These are phyloP conservation scores for Pichia sp. DNA, from an alignment of 1,139 yeast species.

Conservation along the genomic window DNA sequence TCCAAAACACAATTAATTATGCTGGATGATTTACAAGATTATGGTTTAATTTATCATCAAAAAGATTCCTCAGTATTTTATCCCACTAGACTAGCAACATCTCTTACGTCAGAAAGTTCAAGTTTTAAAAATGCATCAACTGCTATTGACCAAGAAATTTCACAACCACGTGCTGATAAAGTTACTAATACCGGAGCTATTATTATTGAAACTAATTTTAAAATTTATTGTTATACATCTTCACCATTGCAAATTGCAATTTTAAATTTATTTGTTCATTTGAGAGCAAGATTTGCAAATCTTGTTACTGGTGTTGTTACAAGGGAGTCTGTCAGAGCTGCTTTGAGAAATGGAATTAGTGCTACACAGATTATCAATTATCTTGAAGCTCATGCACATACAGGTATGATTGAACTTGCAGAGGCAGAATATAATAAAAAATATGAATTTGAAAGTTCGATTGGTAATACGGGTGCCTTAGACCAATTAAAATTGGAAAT, in stretches of 20 bases:
- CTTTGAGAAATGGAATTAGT: constrained; percentile 82
- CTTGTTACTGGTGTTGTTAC: constrained; percentile 93
- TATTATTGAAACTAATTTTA: constrained; percentile 89
- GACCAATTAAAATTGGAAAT: constrained; percentile 46
- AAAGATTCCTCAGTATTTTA: constrained; percentile 46
- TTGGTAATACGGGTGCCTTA: constrained; percentile 23
- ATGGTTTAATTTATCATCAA: constrained; percentile 68
- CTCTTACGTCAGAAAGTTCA: constrained; percentile 78
- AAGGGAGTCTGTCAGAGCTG: constrained; percentile 82
- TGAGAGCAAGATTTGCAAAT: constrained; percentile 79
- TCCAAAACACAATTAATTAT: constrained; percentile 79
- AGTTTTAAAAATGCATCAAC: constrained; percentile 64
- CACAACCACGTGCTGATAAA: constrained; percentile 20
- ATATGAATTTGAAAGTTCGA: constrained; percentile 54
- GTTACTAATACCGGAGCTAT: constrained; percentile 50
- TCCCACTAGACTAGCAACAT: constrained; percentile 88
- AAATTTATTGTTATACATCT: constrained; percentile 87
- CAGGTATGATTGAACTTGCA: constrained; percentile 75
- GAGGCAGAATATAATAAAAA: constrained; percentile 63
- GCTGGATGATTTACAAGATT: constrained; percentile 86
- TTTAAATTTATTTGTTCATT: constrained; percentile 76
- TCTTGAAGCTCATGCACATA: constrained; percentile 88
- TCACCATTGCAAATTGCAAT: constrained; percentile 95
- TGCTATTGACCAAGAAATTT: constrained; percentile 57
- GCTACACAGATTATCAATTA: constrained; percentile 92